Conservation (phyloP, 768 basidiomycete species). For the Rhizopogon roseolus region DNA sequence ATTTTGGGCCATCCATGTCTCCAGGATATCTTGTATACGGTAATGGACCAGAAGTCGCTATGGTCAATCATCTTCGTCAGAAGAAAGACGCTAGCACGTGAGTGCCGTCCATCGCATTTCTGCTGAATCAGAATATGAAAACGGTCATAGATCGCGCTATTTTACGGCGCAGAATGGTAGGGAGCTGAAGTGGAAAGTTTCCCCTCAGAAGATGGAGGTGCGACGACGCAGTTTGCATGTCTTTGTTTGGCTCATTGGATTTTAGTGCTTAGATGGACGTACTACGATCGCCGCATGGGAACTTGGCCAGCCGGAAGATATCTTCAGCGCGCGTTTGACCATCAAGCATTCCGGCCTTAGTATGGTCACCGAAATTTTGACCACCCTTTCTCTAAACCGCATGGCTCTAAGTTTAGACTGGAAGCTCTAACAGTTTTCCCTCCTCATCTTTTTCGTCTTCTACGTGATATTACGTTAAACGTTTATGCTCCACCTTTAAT, state of each 20-base stretch:
- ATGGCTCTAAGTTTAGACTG: slow-evolving; percentile 62
- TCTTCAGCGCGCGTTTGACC: slow-evolving; percentile 55
- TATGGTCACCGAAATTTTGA: slow-evolving; percentile 72
- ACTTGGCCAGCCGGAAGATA: slow-evolving; percentile 47
- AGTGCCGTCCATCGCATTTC: slow-evolving; percentile 22
- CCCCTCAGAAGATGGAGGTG: slow-evolving; percentile 66
- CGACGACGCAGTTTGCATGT: slow-evolving; percentile 9
- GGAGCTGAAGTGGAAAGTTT: slow-evolving; percentile 73
- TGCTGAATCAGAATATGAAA: background rate
- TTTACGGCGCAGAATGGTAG: slow-evolving; percentile 66
- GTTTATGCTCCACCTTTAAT: background rate
- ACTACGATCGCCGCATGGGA: slow-evolving; percentile 67
- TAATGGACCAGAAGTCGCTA: slow-evolving; percentile 50
- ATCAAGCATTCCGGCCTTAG: slow-evolving; percentile 54
- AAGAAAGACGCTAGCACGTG: slow-evolving; percentile 62
- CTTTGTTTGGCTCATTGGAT: background rate
- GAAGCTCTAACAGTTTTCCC: slow-evolving; percentile 18
- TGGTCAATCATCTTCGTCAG: slow-evolving; percentile 53
- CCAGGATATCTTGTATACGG: slow-evolving; percentile 70
- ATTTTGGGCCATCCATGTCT: slow-evolving; percentile 60
- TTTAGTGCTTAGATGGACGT: slow-evolving; percentile 61
- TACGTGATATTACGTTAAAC: background rate
- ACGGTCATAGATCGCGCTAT: slow-evolving; percentile 55
- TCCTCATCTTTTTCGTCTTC: background rate
- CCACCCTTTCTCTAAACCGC: slow-evolving; percentile 69